phyloP scores from a whole-genome alignment of 2,329 filamentous ascomycete genomes.

The Paecilomyces formosus region DNA sequence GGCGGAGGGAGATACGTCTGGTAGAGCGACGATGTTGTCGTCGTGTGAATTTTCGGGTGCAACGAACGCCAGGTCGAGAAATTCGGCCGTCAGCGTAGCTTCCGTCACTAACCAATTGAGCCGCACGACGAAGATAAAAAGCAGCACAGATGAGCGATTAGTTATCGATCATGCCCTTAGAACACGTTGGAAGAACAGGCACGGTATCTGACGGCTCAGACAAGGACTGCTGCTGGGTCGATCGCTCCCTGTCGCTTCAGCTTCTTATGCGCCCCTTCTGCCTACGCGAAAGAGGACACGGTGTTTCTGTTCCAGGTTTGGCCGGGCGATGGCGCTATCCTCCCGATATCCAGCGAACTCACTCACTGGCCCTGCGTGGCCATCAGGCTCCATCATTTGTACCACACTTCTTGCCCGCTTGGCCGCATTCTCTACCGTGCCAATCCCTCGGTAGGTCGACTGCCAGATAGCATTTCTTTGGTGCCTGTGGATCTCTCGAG shows the following conservation, averaged over 20 bases:
- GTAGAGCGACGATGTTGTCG: slow-evolving; percentile 7
- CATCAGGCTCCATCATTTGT: background rate
- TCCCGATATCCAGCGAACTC: background rate
- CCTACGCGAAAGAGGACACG: slow-evolving; percentile 18
- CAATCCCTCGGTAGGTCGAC: background rate
- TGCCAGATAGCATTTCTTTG: background rate
- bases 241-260: slow-evolving; percentile 2
- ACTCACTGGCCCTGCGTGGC: background rate
- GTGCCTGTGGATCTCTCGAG: background rate
- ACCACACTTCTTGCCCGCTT: background rate
- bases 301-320: slow-evolving; percentile 14
- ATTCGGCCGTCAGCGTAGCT: slow-evolving; percentile 30
- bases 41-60: slow-evolving; percentile 26
- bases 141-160: background rate
- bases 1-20: slow-evolving; percentile 4
- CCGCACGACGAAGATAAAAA: slow-evolving; percentile 3
- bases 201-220: background rate
- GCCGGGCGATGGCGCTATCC: slow-evolving; percentile 3
- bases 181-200: background rate
- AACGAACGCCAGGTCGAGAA: slow-evolving; percentile 27
- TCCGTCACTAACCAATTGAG: slow-evolving; percentile 21
- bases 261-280: background rate
- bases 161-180: background rate
- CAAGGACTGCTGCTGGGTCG: slow-evolving; percentile 2
- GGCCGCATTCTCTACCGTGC: background rate